These are phyloP conservation scores for Leucaena leucocephala DNA, from an alignment of 306 rosid species.

Conservation along the genomic window DNA sequence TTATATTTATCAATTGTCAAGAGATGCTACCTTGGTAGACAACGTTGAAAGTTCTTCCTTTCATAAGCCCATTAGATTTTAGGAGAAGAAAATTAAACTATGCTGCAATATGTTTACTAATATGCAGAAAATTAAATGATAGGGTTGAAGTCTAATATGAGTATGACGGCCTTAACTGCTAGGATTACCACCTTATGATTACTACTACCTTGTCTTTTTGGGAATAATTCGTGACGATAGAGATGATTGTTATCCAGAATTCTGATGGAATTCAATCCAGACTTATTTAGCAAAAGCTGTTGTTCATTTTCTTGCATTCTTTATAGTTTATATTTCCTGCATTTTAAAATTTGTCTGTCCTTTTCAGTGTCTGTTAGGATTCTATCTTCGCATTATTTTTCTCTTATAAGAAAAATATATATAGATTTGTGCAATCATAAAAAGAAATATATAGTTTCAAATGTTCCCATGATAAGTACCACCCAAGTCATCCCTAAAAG, in stretches of 20 bases:
- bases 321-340: neutral
- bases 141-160: neutral
- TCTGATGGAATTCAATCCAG: neutral
- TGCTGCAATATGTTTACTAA: neutral
- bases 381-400: neutral
- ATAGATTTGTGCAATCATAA: neutral
- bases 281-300: neutral
- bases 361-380: neutral
- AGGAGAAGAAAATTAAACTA: neutral
- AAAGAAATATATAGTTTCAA: neutral
- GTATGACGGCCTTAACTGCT: neutral
- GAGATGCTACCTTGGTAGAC: neutral
- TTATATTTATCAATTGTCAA: neutral
- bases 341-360: neutral
- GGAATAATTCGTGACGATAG: neutral
- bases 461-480: slow-evolving; percentile 19
- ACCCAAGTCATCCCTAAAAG: slow-evolving; percentile 8
- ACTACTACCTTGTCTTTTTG: neutral
- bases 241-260: neutral
- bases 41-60: neutral
- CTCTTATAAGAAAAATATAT: neutral
- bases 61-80: neutral
- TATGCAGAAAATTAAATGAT: neutral
- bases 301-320: neutral
- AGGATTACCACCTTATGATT: neutral